Evolutionary conservation across 2,329 filamentous ascomycete species (phyloP), one percentile per base, ranked within the genome.

Genomic region (Alternaria conjuncta): DNA sequence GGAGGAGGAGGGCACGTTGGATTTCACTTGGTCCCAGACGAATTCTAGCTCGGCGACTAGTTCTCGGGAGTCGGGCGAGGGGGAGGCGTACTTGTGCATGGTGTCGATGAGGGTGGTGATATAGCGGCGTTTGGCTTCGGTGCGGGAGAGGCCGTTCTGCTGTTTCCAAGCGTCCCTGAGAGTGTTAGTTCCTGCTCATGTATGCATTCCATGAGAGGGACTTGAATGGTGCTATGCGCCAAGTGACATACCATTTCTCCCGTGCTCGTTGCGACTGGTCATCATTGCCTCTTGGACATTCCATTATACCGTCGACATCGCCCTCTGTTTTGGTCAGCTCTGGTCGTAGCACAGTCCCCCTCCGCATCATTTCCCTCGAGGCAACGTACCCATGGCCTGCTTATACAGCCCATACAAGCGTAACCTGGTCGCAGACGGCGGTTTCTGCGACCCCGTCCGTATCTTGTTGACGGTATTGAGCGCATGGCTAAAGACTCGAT

Each of bases 381-480:
- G 45, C 21, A 36, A 73, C 79, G 66, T 81, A 87, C 86, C 87
- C 96, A 98, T 98, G 66, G 94, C 94, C 82, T 99, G 96, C 80
- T 99, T 99, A 84, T 99, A 99, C 70, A 99, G 87, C 68, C 96
- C 96, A 90, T 99, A 99, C 66, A 99, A 91, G 62, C 92, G 92
- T 72, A 99, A 86, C 61, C 96, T 91, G 76, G 96, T 94, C 65
- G 87, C 85, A 3, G 94, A 88, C 51, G 96, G 96, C 49, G 96
- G 96, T 66, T 96, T 91, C 67, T 93, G 89, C 56, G 93, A 93
- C 67, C 96, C 95, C 18, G 94, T 97, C 77, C 96, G 95, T 73
- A 99, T 96, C 82, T 96, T 96, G 82, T 97, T 97, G 75, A 99
- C 95, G 23, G 96, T 98, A 83, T 97, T 97, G 81, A 99, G 91